Base-by-base conservation (phyloP, 1,284 basidiomycete genomes). In the Ustilago tritici region DNA sequence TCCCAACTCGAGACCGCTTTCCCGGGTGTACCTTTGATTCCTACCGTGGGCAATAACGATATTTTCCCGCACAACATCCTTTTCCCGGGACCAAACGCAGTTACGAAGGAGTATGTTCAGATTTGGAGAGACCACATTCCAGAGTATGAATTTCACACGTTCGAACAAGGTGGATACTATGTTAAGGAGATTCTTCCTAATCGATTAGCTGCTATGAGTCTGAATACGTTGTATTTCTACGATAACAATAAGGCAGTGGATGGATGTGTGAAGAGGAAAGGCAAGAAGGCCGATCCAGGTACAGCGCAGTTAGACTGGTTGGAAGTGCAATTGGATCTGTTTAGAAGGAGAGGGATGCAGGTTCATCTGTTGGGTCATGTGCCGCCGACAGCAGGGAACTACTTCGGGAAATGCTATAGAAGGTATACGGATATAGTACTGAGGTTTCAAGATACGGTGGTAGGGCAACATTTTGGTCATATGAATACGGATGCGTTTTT, bases 201-300 rank as follows among this genome's bases (percentile, higher is more conserved):
- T 80, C 85, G 90, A 61, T 84, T 96, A 19, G 93, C 93, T 9
- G 93, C 92, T 53, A 91, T 97, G 84, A 92, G 92, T 77, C 88
- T 97, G 69, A 97, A 96, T 87, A 95, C 95, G 1, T 90, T 97
- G 87, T 97, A 94, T 87, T 95, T 94, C 88, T 97, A 93, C 87
- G 92, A 94, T 83, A 92, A 92, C 38, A 97, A 97, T 88, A 93
- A 94, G 88, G 92, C 93, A 91, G 80, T 83, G 17, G 87, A 87
- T 53, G 87, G 87, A 2, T 88, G 88, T 61, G 64, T 71, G 14
- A 78, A 72, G 47, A 64, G 61, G 17, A 65, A 69, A 11, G 55
- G 59, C 4, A 68, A 60, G 9, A 49, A 79, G 10, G 65, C 65
- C 7, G 83, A 83, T 43, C 73, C 79, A 6, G 82, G 82, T 2